Evolutionary conservation across 139 green algal species (phyloP).

Genomic region (Chlorella vulgaris): DNA sequence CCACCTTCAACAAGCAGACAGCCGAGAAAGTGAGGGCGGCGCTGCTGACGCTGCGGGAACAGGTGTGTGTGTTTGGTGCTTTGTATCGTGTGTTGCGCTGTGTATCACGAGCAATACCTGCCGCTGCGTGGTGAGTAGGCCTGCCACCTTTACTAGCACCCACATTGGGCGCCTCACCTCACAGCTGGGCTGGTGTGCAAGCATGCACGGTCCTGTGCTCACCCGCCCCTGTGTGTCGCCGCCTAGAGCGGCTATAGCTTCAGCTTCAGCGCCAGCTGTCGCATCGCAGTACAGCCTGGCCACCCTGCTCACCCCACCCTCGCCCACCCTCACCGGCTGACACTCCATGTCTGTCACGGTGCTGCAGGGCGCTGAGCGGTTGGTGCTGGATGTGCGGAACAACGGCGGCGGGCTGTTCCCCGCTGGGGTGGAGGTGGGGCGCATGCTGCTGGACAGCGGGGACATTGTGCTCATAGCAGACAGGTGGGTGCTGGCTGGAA

Average conservation of each 20-base stretch:
- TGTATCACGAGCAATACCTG: background rate
- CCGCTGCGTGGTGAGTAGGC: no score
- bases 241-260: no score
- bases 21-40: conserved; percentile 61
- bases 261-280: no score
- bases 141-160: no score
- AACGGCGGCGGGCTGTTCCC: conserved; percentile 96
- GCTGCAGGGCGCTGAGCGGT: conserved; percentile 29
- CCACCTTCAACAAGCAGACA: conserved; percentile 90
- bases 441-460: conserved; percentile 75
- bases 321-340: background rate
- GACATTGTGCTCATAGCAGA: conserved; percentile 96
- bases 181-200: no score
- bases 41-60: conserved; percentile 56
- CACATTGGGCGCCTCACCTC: no score
- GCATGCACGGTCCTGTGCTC: no score
- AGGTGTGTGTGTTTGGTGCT: background rate
- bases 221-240: no score
- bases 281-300: no score
- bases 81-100: background rate
- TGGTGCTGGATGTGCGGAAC: conserved; percentile 93
- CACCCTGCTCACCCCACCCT: background rate
- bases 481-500: conserved; percentile 30
- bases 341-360: background rate
- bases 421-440: conserved; percentile 86